Base-by-base conservation (phyloP, 1,139 yeast genomes). In the Protomyces gravidus region DNA sequence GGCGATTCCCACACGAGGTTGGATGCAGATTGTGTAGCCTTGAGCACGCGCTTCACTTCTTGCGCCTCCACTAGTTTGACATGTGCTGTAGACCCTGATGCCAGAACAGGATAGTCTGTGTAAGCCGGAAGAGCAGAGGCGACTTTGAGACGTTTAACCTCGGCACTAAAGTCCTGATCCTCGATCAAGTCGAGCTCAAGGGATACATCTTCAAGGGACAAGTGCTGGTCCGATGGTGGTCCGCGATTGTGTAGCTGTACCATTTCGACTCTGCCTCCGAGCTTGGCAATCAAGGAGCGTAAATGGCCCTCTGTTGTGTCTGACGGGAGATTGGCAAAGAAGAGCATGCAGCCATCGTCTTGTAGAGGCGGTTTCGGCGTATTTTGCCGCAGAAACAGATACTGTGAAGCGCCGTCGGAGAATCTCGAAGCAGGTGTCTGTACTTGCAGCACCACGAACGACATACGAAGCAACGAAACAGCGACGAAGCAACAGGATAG, bases 291-390 rank as follows among this genome's bases (percentile, higher is more conserved):
- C 19, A 65, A 55, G 3, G 51, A 47, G 17, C 55, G 55, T 21
- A 66, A 42, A 52, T 64, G 66, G 25, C 60, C 55, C 1, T 63
- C 60, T 5, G 68, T 65, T 5, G 67, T 45, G 45, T 66, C 68
- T 32, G 63, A 59, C 3, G 68, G 68, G 17, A 66, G 39, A 45
- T 66, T 66, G 15, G 65, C 64, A 25, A 65, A 23, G 51, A 65
- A 66, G 39, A 66, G 39, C 15, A 64, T 55, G 19, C 45, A 45
- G 3, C 45, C 47, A 26, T 55, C 59, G 9, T 48, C 53, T 13
- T 49, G 59, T 5, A 47, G 21, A 6, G 60, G 59, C 3, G 46
- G 62, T 9, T 61, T 50, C 4, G 62, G 49, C 26, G 55, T 62
- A 33, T 64, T 65, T 47, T 61, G 58, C 17, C 65, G 64, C 11